These are phyloP conservation scores for Miscanthus lutarioriparius DNA, from an alignment of 176 grass and related monocot species.

Conservation along the genomic window DNA sequence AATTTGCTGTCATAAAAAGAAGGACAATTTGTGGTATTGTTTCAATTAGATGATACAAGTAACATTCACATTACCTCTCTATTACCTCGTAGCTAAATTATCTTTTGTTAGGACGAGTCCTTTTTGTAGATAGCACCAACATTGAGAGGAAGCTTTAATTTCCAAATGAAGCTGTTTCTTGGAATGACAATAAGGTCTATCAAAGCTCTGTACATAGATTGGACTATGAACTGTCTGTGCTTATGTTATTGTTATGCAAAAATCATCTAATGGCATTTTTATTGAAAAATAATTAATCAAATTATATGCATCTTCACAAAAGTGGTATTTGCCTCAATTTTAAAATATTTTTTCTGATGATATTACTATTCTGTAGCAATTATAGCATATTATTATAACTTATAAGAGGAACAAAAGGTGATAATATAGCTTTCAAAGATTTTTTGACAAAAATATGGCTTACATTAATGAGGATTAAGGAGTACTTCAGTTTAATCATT, in stretches of 20 bases:
- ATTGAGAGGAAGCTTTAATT: neutral
- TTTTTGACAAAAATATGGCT: neutral
- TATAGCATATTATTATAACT: neutral
- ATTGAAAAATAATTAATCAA: neutral
- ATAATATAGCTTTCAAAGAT: no score
- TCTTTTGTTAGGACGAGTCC: neutral
- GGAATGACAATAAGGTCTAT: neutral
- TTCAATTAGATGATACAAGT: neutral
- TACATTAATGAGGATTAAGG: neutral
- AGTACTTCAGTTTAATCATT: neutral
- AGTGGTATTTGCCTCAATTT: neutral
- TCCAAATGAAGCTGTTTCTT: neutral
- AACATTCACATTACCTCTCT: neutral
- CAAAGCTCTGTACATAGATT: neutral
- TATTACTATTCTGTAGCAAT: neutral
- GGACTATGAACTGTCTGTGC: neutral
- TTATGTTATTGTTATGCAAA: neutral
- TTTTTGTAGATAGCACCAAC: neutral
- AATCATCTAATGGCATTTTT: neutral
- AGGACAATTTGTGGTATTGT: neutral
- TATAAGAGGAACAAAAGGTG: no score
- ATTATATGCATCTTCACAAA: neutral
- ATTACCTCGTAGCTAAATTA: neutral
- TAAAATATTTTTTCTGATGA: neutral
- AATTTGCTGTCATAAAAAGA: neutral